Evolutionary conservation across 192 early-diverging fungal species (phyloP).

Genomic region (Cetraspora pellucida): DNA sequence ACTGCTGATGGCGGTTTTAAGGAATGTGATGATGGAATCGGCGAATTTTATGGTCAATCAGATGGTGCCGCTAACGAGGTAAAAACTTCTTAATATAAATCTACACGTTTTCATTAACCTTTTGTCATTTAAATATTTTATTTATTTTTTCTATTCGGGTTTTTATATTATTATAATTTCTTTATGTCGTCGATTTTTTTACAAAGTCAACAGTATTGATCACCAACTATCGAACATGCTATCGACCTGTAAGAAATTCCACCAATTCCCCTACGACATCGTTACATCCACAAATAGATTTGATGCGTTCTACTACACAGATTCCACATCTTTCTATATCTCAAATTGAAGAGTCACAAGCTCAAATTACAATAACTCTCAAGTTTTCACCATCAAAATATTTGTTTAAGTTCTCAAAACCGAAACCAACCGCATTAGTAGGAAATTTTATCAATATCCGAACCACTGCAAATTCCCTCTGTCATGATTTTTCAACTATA

Average conservation of each 20-base stretch:
- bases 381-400: conserved; percentile 34
- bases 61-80: conserved; percentile 16
- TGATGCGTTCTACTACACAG: not conserved
- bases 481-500: conserved; percentile 19
- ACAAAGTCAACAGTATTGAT: conserved; percentile 17
- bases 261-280: not conserved
- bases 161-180: not conserved
- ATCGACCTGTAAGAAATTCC: conserved; percentile 23
- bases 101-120: not conserved
- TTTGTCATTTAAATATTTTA: not conserved
- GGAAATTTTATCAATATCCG: not conserved
- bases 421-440: not conserved
- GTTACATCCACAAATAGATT: not conserved
- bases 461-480: conserved; percentile 26
- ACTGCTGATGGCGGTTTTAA: conserved; percentile 21
- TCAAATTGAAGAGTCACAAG: conserved; percentile 19
- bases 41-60: not conserved
- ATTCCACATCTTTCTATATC: conserved; percentile 28
- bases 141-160: not conserved
- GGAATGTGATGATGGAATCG: conserved; percentile 14
- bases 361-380: conserved; percentile 24
- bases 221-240: conserved; percentile 33
- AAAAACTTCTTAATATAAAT: not conserved
- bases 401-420: conserved; percentile 35
- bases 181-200: not conserved